Evolutionary conservation across 148 eudicot species (phyloP), one percentile per base, ranked within the genome.

Genomic region (Rhododendron griersonianum): DNA sequence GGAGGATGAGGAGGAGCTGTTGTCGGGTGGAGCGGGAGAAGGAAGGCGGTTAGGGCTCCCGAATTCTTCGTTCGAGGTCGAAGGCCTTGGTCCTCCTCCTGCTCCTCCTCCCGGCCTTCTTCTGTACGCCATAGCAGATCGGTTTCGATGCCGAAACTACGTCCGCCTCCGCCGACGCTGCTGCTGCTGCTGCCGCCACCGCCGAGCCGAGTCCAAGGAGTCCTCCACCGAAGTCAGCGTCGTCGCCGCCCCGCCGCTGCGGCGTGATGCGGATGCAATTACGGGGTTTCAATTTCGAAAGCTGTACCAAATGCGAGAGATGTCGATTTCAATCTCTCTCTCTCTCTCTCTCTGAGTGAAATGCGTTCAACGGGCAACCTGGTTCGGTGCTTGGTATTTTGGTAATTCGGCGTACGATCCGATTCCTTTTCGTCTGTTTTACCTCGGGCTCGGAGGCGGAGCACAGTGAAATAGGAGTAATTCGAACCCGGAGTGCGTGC

Each of bases 121-220:
- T 86, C 87, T 81, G 84, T 87, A 86, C 16, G 91, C 92, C 91
- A 89, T 91, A 21, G 25, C 44, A 7, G 37, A 59, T 16, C 63
- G 10, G 30, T 9, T 13, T 23, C 23, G 18, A 51, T 7, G n/a
- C 48, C 79, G 11, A 13, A 63, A 37, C 80, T 30, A 19, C 67
- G 23, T 14, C 81, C 48, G 21, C 37, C 35, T 14, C 85, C 47
- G 25, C 65, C 65, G 41, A 18, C 83, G 61, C 6, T 16, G 61
- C 61, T 51, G 1, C 63, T 18, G 59, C 81, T 50, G 59, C 39
- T 0, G 35, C 51, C 84, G 35, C 51, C 84, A 41, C 74, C 21
- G 35, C 53, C 30, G 30, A 81, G 83, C 45, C 45, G 71, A 81
- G 39, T 19, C 21, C 61, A 9, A 37, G 69, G 47, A 21, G 19